A percentile compares a stretch with the other conserved stretches of the same genome.
Conservation (phyloP, 2,329 filamentous ascomycete species). For the Chrysoporthe puriensis region DNA sequence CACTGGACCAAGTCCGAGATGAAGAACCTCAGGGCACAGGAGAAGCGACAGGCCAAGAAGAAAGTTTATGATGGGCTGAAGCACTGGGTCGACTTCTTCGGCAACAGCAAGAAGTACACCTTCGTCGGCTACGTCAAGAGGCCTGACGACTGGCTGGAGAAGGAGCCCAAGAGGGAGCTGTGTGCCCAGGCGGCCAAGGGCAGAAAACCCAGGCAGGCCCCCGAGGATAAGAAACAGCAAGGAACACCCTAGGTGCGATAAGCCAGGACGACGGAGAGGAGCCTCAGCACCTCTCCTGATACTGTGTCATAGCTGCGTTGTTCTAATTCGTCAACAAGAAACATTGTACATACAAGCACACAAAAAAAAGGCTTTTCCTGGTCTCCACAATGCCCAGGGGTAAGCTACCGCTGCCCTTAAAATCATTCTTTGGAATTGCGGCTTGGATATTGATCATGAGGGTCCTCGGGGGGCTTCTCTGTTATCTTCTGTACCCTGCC, state of each 20-base stretch:
- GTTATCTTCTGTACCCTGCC: background rate
- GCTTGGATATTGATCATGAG: background rate
- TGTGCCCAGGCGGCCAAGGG: conserved; percentile 71
- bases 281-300: background rate
- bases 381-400: background rate
- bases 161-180: conserved; percentile 63
- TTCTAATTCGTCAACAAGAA: background rate
- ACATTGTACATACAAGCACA: background rate
- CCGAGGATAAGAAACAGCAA: conserved; percentile 36
- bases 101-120: conserved; percentile 77
- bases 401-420: background rate
- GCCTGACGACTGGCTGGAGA: conserved; percentile 63
- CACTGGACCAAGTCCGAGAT: conserved; percentile 60
- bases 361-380: background rate
- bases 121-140: conserved; percentile 76
- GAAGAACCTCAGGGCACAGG: conserved; percentile 58
- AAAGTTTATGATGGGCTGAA: conserved; percentile 69
- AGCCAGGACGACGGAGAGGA: background rate
- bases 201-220: conserved; percentile 60
- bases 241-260: background rate
- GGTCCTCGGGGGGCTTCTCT: background rate
- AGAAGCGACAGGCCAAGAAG: conserved; percentile 65
- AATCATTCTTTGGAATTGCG: background rate
- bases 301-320: background rate
- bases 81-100: conserved; percentile 86